phyloP scores from a whole-genome alignment of 1,284 basidiomycete species.

The Cryptococcus hybrid region DNA sequence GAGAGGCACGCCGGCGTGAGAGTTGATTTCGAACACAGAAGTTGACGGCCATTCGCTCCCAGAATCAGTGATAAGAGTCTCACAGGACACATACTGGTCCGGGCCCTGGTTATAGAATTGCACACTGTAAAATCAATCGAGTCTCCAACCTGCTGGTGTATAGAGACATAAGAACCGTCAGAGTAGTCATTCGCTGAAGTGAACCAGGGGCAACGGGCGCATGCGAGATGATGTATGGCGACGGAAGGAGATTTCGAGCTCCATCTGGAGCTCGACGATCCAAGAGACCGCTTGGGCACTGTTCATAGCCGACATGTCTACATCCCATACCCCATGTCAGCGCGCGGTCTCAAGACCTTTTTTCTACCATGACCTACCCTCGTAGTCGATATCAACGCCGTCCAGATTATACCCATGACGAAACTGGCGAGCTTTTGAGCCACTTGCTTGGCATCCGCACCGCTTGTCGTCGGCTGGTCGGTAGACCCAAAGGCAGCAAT shows the following conservation, averaged over 20 bases:
- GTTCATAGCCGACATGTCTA: constrained; percentile 40
- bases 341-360: constrained; percentile 1
- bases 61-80: constrained; percentile 33
- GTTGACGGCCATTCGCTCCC: constrained; percentile 37
- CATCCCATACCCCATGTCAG: background rate
- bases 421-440: constrained; percentile 46
- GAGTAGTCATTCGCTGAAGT: constrained; percentile 31
- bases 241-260: constrained; percentile 40
- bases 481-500: constrained; percentile 53
- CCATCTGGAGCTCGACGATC: constrained; percentile 46
- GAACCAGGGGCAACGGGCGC: constrained; percentile 48
- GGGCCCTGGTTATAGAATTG: constrained; percentile 52
- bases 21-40: constrained; percentile 43
- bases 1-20: constrained; percentile 35
- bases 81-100: constrained; percentile 31
- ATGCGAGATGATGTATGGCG: constrained; percentile 46
- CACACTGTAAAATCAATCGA: constrained; percentile 46
- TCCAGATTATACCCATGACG: constrained; percentile 52
- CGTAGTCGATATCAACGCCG: constrained; percentile 57
- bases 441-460: constrained; percentile 42
- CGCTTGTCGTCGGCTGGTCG: constrained; percentile 46
- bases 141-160: constrained; percentile 36
- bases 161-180: constrained; percentile 40
- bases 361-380: constrained; percentile 21
- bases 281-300: constrained; percentile 34